Percentiles rank a stretch among this genome's conserved stretches.
phyloP scores from a whole-genome alignment of 768 basidiomycete genomes.

The Lactarius evosmus region DNA sequence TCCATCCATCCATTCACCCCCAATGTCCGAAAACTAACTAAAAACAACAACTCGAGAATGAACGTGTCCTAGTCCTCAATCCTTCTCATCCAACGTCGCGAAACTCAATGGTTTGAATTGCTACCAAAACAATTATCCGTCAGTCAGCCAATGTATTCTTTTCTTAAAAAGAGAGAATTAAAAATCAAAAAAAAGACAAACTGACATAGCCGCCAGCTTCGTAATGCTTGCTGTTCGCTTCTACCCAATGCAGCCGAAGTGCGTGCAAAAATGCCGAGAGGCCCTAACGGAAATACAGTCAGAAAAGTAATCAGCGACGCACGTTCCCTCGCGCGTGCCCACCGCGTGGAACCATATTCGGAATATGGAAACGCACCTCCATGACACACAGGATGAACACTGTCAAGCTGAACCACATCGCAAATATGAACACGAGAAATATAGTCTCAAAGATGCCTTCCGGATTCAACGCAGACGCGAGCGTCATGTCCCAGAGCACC shows the following conservation, averaged over 20 bases:
- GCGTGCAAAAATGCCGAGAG: conserved; percentile 96
- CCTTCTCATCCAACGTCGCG: conserved; percentile 41
- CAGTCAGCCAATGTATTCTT: conserved; percentile 27
- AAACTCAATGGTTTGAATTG: conserved; percentile 50
- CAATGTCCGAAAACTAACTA: neutral
- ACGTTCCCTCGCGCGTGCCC: conserved; percentile 23
- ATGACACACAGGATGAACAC: conserved; percentile 84
- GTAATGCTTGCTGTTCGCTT: conserved; percentile 96
- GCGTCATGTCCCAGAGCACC: conserved; percentile 87
- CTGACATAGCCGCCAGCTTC: conserved; percentile 86
- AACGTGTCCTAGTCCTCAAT: conserved; percentile 27
- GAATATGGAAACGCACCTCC: conserved; percentile 64
- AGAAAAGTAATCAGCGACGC: conserved; percentile 11
- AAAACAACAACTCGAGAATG: neutral
- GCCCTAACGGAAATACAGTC: conserved; percentile 49
- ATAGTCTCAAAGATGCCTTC: conserved; percentile 55
- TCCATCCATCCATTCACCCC: neutral
- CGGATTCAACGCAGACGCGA: conserved; percentile 60
- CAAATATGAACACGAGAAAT: conserved; percentile 46
- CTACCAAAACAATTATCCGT: conserved; percentile 37
- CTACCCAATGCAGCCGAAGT: conserved; percentile 95
- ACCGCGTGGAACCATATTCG: neutral
- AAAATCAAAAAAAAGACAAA: conserved; percentile 32
- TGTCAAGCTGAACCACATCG: conserved; percentile 78
- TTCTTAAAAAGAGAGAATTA: neutral